Evolutionary conservation across 2,329 filamentous ascomycete genomes (phyloP).

Genomic region (Ceratocystis lukuohia): DNA sequence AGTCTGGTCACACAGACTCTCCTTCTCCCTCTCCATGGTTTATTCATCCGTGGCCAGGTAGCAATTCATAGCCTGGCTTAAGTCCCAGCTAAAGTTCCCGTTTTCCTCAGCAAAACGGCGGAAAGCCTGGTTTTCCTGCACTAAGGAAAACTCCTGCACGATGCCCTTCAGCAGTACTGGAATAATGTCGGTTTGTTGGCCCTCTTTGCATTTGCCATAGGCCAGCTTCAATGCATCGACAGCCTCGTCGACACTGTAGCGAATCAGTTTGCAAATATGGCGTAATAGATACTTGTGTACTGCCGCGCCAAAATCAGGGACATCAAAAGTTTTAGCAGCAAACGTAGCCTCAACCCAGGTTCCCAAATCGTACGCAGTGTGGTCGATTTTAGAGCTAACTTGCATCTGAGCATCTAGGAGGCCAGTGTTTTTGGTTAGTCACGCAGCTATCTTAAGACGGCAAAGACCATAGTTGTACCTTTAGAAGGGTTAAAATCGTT

Average conservation of each 20-base stretch:
- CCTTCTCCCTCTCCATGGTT: not conserved
- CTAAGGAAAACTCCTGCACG: not conserved
- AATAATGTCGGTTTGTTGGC: not conserved
- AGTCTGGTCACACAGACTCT: not conserved
- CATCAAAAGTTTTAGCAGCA: not conserved
- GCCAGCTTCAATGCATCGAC: not conserved
- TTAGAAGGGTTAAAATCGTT: not conserved
- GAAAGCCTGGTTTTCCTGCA: not conserved
- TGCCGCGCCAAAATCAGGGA: not conserved
- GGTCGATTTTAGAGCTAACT: not conserved
- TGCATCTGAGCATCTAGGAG: not conserved
- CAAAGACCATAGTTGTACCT: not conserved
- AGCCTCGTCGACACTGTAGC: not conserved
- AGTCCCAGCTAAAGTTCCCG: not conserved
- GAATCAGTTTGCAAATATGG: not conserved
- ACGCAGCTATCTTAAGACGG: not conserved
- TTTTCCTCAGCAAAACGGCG: not conserved
- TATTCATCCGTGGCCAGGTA: not conserved
- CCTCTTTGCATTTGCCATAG: not conserved
- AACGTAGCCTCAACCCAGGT: not conserved
- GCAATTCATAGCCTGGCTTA: not conserved
- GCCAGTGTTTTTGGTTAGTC: not conserved
- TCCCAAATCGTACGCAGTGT: not conserved
- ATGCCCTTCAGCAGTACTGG: not conserved
- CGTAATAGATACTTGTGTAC: not conserved